phyloP scores from a whole-genome alignment of 2,329 filamentous ascomycete species.

The Aureobasidium sp. region DNA sequence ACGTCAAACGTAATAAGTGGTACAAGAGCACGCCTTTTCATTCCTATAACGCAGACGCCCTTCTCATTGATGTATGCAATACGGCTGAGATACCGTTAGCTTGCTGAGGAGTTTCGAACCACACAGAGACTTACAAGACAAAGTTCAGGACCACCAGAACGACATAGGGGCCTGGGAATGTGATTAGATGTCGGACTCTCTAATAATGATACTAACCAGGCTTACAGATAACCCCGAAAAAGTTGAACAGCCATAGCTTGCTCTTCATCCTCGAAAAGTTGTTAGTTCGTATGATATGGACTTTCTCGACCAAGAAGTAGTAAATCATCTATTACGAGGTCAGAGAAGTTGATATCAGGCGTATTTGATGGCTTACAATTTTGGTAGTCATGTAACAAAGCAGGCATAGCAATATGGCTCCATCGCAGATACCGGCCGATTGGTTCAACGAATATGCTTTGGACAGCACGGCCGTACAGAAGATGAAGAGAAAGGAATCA shows the following conservation, averaged over 20 bases:
- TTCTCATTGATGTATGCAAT: constrained; percentile 45
- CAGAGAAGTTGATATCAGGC: not conserved
- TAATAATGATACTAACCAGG: not conserved
- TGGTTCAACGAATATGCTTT: constrained; percentile 49
- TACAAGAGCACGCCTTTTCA: constrained; percentile 50
- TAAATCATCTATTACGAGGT: constrained; percentile 41
- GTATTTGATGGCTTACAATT: constrained; percentile 28
- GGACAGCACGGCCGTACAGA: constrained; percentile 48
- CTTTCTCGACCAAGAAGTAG: constrained; percentile 56
- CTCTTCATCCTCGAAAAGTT: constrained; percentile 46
- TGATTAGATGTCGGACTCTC: constrained; percentile 29
- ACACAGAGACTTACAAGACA: constrained; percentile 41
- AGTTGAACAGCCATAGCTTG: constrained; percentile 53
- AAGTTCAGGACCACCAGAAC: constrained; percentile 50
- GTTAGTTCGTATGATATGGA: constrained; percentile 50
- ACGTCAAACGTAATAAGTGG: constrained; percentile 54
- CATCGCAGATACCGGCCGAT: constrained; percentile 43
- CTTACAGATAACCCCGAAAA: constrained; percentile 37
- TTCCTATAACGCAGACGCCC: constrained; percentile 53
- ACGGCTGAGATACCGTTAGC: constrained; percentile 34
- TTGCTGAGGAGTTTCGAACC: not conserved
- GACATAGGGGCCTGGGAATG: constrained; percentile 18
- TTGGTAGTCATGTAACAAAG: constrained; percentile 56
- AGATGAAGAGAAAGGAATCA: constrained; percentile 53
- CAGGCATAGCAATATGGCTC: constrained; percentile 52